Conservation (phyloP, 192 early-diverging fungal genomes). For the Linnemannia zychae region DNA sequence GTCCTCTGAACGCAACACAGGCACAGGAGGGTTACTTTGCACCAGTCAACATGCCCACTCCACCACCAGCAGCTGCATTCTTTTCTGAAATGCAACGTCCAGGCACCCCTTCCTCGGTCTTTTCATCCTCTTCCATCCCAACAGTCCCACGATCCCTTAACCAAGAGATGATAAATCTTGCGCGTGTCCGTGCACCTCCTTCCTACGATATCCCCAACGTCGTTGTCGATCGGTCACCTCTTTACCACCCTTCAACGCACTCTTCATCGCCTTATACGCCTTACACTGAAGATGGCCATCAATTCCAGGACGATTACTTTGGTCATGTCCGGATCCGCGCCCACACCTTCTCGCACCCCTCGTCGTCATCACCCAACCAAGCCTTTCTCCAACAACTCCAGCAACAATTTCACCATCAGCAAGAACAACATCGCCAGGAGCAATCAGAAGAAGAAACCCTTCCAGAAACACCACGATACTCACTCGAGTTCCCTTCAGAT, state of each 20-base stretch:
- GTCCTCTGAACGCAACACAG: background rate
- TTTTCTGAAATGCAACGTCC: background rate
- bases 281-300: conserved; percentile 2
- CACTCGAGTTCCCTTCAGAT: conserved; percentile 48
- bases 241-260: conserved; percentile 3
- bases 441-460: background rate
- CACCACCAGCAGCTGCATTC: background rate
- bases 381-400: background rate
- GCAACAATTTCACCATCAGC: background rate
- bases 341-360: conserved; percentile 39
- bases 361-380: background rate
- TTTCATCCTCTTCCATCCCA: background rate
- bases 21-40: background rate
- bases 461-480: conserved; percentile 43
- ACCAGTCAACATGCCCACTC: background rate
- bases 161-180: conserved; percentile 29
- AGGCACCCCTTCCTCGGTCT: background rate
- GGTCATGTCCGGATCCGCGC: conserved; percentile 18
- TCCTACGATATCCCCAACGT: conserved; percentile 43
- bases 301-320: conserved; percentile 33
- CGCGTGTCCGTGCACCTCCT: conserved; percentile 31
- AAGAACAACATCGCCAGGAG: background rate
- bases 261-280: background rate
- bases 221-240: conserved; percentile 34
- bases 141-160: conserved; percentile 11